phyloP scores from a whole-genome alignment of 352 stramenopile species.

The Phytopythium boreale region DNA sequence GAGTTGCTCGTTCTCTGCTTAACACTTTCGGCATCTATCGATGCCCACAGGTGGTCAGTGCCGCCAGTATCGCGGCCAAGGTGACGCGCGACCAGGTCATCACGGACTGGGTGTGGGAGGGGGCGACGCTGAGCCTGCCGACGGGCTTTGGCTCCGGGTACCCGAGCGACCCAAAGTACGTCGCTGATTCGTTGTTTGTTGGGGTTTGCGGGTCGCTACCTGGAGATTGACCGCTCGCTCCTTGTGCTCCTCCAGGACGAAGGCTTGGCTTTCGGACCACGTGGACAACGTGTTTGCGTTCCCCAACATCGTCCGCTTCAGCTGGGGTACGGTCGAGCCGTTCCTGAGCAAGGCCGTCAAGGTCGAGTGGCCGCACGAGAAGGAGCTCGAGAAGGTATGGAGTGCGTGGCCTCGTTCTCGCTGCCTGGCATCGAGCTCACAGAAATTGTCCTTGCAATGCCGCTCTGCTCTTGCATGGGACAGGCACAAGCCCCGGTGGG shows the following conservation, averaged over 20 bases:
- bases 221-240: slow-evolving; percentile 7
- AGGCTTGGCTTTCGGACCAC: slow-evolving; percentile 84
- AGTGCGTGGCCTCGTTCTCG: neutral
- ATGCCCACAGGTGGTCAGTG: slow-evolving; percentile 81
- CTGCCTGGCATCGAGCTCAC: neutral
- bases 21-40: too few species aligned
- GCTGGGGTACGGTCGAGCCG: slow-evolving; percentile 83
- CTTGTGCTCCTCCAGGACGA: slow-evolving; percentile 38
- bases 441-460: neutral
- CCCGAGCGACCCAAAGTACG: slow-evolving; percentile 90
- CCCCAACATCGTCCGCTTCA: slow-evolving; percentile 92
- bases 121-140: slow-evolving; percentile 49
- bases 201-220: neutral
- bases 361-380: slow-evolving; percentile 68
- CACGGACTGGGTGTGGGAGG: slow-evolving; percentile 88
- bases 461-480: neutral
- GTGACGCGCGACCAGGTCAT: slow-evolving; percentile 90
- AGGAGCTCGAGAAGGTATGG: slow-evolving; percentile 58
- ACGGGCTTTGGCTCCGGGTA: slow-evolving; percentile 90
- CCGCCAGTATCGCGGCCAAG: slow-evolving; percentile 93
- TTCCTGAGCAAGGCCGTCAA: slow-evolving; percentile 50
- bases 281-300: slow-evolving; percentile 90
- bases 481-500: slow-evolving; percentile 55
- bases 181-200: neutral
- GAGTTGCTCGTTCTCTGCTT: too few species aligned